Conservation (phyloP, 768 basidiomycete genomes). For the button mushroom (Agaricus bisporus) region DNA sequence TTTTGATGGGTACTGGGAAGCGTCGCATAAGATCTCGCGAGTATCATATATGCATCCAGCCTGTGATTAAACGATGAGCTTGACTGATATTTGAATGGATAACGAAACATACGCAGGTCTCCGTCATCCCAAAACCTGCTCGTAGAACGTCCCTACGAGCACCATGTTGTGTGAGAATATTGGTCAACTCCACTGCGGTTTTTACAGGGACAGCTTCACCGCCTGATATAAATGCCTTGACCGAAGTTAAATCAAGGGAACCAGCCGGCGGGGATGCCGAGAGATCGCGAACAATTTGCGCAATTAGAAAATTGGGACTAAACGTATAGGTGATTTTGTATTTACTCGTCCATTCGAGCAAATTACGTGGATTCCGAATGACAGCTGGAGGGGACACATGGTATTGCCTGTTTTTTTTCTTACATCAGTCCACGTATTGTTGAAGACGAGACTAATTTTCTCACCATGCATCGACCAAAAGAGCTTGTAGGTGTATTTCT, state of each 20-base stretch:
- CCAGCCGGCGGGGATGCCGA: neutral
- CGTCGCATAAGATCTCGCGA: neutral
- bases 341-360: conserved; percentile 5
- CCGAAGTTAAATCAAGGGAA: neutral
- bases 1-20: neutral
- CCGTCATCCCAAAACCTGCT: conserved; percentile 8
- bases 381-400: conserved; percentile 3
- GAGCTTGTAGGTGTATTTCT: conserved; percentile 5
- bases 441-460: neutral
- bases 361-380: neutral
- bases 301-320: conserved; percentile 7
- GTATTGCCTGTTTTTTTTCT: conserved; percentile 5
- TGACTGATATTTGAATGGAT: neutral
- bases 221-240: conserved; percentile 3
- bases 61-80: neutral
- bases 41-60: conserved; percentile 8
- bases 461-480: conserved; percentile 5
- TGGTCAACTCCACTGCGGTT: conserved; percentile 5
- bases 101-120: conserved; percentile 3
- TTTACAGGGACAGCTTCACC: conserved; percentile 6
- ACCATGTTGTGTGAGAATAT: neutral
- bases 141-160: conserved; percentile 7
- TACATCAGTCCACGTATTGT: neutral
- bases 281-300: conserved; percentile 5
- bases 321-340: conserved; percentile 4